Percentiles rank a stretch among this genome's conserved stretches.
Conservation (phyloP, 345 rosid species). For the Eucalyptus viminalis region DNA sequence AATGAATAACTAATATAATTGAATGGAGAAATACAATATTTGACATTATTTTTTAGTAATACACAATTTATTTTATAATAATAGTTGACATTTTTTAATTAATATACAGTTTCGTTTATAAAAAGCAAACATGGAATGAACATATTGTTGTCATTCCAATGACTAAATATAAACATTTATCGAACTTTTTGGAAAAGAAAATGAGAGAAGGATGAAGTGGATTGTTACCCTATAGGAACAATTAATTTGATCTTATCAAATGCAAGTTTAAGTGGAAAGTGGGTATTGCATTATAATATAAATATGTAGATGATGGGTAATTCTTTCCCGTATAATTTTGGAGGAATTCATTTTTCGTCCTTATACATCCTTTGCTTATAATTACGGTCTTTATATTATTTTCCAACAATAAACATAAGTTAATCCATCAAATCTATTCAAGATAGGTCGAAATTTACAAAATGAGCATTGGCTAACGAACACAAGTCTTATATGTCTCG, state of each 20-base stretch:
- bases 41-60: not conserved
- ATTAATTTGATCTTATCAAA: not conserved
- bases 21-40: not conserved
- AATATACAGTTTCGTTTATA: not conserved
- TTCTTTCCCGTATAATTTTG: not conserved
- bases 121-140: not conserved
- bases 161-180: not conserved
- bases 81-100: not conserved
- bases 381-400: not conserved
- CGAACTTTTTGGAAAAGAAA: not conserved
- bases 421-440: not conserved
- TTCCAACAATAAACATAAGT: rapidly evolving
- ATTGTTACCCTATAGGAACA: not conserved
- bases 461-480: rapidly evolving
- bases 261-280: not conserved
- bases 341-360: not conserved
- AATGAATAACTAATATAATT: not conserved
- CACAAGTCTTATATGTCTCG: rapidly evolving
- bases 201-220: not conserved
- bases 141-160: not conserved
- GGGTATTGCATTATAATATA: not conserved
- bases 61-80: not conserved
- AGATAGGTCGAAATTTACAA: rapidly evolving
- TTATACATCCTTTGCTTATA: not conserved
- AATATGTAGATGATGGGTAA: not conserved